These are phyloP conservation scores for Neoboletus brunneissimus DNA, from an alignment of 768 basidiomycete genomes.

Conservation along the genomic window DNA sequence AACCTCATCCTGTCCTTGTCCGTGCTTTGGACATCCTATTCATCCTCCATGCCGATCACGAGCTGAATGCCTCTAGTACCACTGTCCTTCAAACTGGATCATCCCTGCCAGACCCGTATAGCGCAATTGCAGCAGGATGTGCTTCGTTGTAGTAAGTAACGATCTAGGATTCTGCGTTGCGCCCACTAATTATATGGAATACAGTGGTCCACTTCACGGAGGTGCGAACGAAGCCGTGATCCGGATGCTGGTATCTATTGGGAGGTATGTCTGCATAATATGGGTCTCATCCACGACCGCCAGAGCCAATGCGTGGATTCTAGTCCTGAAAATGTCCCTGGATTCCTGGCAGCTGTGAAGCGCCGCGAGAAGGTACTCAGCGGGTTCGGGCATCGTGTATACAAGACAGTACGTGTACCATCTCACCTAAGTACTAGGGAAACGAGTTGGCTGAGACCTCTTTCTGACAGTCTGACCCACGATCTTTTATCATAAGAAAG, in stretches of 20 bases:
- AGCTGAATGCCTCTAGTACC: constrained; percentile 82
- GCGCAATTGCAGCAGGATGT: constrained; percentile 83
- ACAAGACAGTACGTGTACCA: constrained; percentile 57
- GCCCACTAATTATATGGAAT: not conserved
- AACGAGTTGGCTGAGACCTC: not conserved
- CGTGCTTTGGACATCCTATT: constrained; percentile 88
- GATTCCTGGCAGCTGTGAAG: constrained; percentile 85
- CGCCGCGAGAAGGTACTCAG: constrained; percentile 83
- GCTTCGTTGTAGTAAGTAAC: constrained; percentile 81
- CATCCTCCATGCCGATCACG: constrained; percentile 87
- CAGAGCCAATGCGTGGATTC: not conserved
- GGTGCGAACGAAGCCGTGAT: constrained; percentile 95
- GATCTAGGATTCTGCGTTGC: not conserved
- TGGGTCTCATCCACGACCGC: not conserved
- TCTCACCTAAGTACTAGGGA: not conserved
- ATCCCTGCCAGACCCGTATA: constrained; percentile 89
- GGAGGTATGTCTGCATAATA: constrained; percentile 49
- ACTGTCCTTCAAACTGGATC: constrained; percentile 86
- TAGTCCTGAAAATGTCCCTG: constrained; percentile 81
- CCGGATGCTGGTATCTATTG: constrained; percentile 88
- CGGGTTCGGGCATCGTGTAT: constrained; percentile 86
- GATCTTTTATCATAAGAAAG: constrained; percentile 87
- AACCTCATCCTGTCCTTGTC: constrained; percentile 79
- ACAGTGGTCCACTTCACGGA: constrained; percentile 43
- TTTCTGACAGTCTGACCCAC: constrained; percentile 70